Conservation (phyloP, 176 grass and related monocot genomes). For the Ananas comosus region DNA sequence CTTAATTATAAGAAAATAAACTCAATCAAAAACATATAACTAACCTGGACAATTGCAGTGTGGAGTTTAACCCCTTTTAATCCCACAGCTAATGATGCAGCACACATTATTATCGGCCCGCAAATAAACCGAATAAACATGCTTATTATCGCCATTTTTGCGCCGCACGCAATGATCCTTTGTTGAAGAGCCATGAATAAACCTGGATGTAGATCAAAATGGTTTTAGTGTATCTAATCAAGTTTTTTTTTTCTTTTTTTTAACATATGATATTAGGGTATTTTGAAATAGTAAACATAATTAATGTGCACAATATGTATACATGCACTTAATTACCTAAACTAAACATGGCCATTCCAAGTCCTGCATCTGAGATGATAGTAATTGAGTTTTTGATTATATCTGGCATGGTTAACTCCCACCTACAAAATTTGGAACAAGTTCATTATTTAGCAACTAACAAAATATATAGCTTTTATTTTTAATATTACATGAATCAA, state of each 20-base stretch:
- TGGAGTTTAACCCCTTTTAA: conserved; percentile 1
- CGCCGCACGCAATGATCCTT: conserved; percentile 8
- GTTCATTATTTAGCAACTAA: neutral
- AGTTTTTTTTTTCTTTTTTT: neutral
- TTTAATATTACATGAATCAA: too few relatives aligned
- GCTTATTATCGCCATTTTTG: neutral
- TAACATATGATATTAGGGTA: too few relatives aligned
- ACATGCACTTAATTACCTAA: neutral
- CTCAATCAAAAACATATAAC: neutral
- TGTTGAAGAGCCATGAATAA: conserved; percentile 13
- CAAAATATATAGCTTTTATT: too few relatives aligned
- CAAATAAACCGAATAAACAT: conserved; percentile 3
- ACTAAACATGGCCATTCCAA: conserved; percentile 12
- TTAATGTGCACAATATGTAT: too few relatives aligned
- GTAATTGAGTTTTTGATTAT: neutral
- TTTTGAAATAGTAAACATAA: too few relatives aligned
- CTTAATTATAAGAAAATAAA: too few relatives aligned
- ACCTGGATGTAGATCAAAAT: neutral
- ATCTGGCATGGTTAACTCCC: neutral
- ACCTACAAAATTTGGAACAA: neutral
- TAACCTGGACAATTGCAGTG: conserved; percentile 12
- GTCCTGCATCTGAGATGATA: conserved; percentile 2
- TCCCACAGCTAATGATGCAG: neutral
- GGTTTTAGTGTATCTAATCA: neutral
- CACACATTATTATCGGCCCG: conserved; percentile 1